A percentile compares a stretch with the other conserved stretches of the same genome.
These are phyloP conservation scores for Chrysosporium queenslandicum DNA, from an alignment of 2,329 filamentous ascomycete genomes.

Conservation along the genomic window DNA sequence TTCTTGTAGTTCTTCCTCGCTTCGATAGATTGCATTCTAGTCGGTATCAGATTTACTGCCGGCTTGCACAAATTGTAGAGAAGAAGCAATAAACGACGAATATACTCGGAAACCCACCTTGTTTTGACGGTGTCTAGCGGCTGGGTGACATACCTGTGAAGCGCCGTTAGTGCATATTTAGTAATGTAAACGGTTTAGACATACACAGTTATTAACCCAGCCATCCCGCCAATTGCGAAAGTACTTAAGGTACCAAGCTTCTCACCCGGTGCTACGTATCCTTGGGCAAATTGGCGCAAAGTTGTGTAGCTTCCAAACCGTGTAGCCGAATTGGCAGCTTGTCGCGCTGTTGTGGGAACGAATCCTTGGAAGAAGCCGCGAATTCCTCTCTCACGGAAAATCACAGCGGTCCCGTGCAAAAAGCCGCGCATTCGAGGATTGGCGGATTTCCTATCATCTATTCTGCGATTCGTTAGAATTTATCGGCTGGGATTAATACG, in stretches of 20 bases:
- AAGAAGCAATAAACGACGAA: too few species aligned
- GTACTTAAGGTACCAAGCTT: conserved; percentile 82
- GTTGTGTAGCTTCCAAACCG: conserved; percentile 86
- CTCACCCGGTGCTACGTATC: conserved; percentile 86
- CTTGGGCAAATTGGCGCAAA: conserved; percentile 80
- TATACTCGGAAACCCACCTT: too few species aligned
- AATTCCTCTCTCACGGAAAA: conserved; percentile 76
- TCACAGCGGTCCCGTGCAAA: conserved; percentile 77
- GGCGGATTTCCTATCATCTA: conserved; percentile 82
- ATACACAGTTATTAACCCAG: conserved; percentile 83
- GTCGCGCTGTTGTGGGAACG: conserved; percentile 83
- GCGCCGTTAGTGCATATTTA: neutral
- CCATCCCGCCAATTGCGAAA: conserved; percentile 80
- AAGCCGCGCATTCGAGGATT: conserved; percentile 87
- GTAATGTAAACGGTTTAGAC: conserved; percentile 30
- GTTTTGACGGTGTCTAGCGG: conserved; percentile 93
- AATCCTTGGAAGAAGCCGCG: conserved; percentile 96
- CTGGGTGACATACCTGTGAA: conserved; percentile 46
- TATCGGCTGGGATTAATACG: neutral
- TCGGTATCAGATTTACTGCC: conserved; percentile 7
- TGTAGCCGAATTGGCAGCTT: conserved; percentile 87
- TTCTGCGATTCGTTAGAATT: conserved; percentile 42
- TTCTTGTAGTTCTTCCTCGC: conserved; percentile 73
- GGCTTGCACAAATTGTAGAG: neutral
- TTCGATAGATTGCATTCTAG: conserved; percentile 89